Conservation (phyloP, 1,284 basidiomycete genomes). For the Agroathelia rolfsii region DNA sequence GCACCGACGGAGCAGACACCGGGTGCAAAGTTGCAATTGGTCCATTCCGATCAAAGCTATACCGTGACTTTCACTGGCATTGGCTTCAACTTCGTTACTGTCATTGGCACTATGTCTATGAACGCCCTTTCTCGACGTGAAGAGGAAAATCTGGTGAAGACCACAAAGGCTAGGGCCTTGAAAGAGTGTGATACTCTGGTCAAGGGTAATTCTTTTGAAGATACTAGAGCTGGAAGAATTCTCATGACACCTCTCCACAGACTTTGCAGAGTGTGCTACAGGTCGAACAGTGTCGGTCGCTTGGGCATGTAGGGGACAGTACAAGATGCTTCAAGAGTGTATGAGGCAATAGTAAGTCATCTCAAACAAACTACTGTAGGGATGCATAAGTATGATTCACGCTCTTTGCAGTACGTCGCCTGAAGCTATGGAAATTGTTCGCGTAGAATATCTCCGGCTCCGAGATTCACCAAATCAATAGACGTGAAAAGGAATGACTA, state of each 20-base stretch:
- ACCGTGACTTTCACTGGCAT: background rate
- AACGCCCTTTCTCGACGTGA: conserved; percentile 82
- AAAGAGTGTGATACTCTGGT: conserved; percentile 72
- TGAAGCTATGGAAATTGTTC: conserved; percentile 62
- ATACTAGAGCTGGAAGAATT: conserved; percentile 2
- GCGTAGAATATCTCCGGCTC: conserved; percentile 63
- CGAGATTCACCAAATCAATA: conserved; percentile 30
- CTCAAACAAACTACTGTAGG: background rate
- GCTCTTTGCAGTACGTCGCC: conserved; percentile 46
- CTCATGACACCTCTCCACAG: conserved; percentile 29
- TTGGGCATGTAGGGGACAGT: conserved; percentile 69
- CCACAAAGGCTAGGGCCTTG: conserved; percentile 72
- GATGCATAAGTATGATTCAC: background rate
- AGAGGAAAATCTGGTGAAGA: conserved; percentile 75
- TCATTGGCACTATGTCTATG: no score
- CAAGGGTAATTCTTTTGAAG: conserved; percentile 40
- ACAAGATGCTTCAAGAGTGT: conserved; percentile 69
- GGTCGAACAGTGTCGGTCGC: conserved; percentile 78
- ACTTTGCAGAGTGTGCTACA: conserved; percentile 74
- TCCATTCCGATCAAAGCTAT: conserved; percentile 1
- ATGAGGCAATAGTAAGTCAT: conserved; percentile 71
- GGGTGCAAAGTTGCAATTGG: background rate
- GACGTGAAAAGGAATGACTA: no score
- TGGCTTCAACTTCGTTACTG: no score
- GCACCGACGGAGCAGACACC: background rate